Percentiles rank a stretch among this genome's conserved stretches.
phyloP scores from a whole-genome alignment of 2,329 filamentous ascomycete genomes.

The Cryoendolithus antarcticus region DNA sequence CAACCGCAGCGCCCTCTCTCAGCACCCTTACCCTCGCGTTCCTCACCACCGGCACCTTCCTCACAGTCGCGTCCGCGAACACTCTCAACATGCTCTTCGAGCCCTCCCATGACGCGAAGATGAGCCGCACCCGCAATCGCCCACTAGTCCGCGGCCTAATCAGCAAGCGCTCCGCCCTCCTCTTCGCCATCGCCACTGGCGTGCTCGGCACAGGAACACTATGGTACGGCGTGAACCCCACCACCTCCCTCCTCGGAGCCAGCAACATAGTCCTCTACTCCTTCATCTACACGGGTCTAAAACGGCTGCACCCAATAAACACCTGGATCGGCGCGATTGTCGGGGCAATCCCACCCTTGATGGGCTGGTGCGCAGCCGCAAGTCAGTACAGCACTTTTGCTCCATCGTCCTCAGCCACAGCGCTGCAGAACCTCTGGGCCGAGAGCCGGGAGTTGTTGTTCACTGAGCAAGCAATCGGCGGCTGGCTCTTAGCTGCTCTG shows the following conservation, averaged over 20 bases:
- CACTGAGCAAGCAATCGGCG: conserved; percentile 42
- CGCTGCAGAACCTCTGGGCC: conserved; percentile 10
- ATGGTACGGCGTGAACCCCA: conserved; percentile 87
- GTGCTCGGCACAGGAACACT: conserved; percentile 57
- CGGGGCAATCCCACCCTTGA: conserved; percentile 84
- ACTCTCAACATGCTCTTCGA: conserved; percentile 97
- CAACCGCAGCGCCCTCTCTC: conserved; percentile 61
- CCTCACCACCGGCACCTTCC: conserved; percentile 70
- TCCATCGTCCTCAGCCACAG: conserved; percentile 8
- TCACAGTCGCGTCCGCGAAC: conserved; percentile 86
- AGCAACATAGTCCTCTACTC: conserved; percentile 84
- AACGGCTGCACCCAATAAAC: conserved; percentile 73
- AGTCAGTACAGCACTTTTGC: conserved; percentile 57
- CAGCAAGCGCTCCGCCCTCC: conserved; percentile 53
- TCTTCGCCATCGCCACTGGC: conserved; percentile 69
- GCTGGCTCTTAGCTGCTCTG: conserved; percentile 75
- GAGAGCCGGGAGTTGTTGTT: conserved; percentile 24
- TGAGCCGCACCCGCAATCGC: conserved; percentile 84
- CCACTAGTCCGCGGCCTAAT: conserved; percentile 77
- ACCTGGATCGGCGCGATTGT: conserved; percentile 93
- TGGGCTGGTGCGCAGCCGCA: conserved; percentile 95
- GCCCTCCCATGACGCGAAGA: conserved; percentile 75
- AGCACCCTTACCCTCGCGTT: conserved; percentile 86
- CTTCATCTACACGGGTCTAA: conserved; percentile 83
- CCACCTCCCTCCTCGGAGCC: conserved; percentile 72